Evolutionary conservation across 139 green algal genomes (phyloP).

Genomic region (Pleodorina starrii): DNA sequence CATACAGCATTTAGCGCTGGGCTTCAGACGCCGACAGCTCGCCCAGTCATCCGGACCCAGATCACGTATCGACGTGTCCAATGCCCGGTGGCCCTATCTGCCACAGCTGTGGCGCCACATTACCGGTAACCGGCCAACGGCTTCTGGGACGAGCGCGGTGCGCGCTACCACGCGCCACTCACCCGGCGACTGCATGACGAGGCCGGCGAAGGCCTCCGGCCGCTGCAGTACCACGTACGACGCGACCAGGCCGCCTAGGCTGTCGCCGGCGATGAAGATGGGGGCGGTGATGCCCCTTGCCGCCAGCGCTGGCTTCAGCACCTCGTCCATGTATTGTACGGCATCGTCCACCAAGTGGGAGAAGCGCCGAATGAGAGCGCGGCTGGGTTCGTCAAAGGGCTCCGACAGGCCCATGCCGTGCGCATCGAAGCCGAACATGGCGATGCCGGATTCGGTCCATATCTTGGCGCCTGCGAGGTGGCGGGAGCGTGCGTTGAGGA

Average conservation of each 20-base stretch:
- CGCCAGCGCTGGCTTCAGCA: neutral
- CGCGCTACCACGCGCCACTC: too few relatives aligned
- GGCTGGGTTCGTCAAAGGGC: neutral
- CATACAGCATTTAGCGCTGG: too few relatives aligned
- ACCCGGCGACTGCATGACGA: conserved; percentile 73
- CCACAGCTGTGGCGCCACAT: too few relatives aligned
- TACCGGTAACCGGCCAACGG: too few relatives aligned
- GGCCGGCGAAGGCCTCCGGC: conserved; percentile 68
- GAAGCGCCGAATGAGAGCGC: neutral
- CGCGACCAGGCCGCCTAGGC: conserved; percentile 78
- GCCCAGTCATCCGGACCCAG: too few relatives aligned
- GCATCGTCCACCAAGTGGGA: neutral
- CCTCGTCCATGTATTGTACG: neutral
- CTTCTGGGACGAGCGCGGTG: too few relatives aligned
- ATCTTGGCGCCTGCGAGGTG: conserved; percentile 3
- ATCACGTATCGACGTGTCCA: too few relatives aligned
- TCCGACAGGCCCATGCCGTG: conserved; percentile 26
- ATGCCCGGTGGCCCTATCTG: too few relatives aligned
- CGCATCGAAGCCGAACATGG: conserved; percentile 34
- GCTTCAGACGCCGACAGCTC: too few relatives aligned
- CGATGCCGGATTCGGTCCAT: conserved; percentile 8
- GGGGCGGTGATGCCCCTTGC: neutral
- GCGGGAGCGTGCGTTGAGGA: too few relatives aligned
- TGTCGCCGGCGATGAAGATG: conserved; percentile 67
- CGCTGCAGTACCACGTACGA: conserved; percentile 59